phyloP scores from a whole-genome alignment of 2,329 filamentous ascomycete genomes.

The Penicillium sp. region DNA sequence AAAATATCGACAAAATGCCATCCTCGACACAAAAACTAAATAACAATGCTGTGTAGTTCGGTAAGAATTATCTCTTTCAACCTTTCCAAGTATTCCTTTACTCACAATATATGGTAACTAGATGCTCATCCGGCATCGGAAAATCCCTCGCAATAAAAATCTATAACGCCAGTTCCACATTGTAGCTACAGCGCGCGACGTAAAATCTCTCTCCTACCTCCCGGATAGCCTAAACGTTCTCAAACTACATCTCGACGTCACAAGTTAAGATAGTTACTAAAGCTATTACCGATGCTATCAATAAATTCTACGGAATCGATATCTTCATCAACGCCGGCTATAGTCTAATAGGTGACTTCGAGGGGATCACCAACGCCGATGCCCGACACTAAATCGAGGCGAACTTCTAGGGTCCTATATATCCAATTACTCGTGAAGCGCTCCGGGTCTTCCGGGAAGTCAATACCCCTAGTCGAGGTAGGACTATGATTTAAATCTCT shows the following conservation, averaged over 20 bases:
- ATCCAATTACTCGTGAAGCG: constrained; percentile 54
- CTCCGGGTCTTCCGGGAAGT: constrained; percentile 36
- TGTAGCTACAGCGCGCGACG: constrained; percentile 57
- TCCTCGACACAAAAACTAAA: background rate
- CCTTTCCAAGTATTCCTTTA: constrained; percentile 12
- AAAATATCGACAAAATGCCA: background rate
- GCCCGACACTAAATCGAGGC: constrained; percentile 62
- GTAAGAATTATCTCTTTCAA: background rate
- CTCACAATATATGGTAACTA: constrained; percentile 48
- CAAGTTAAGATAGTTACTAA: constrained; percentile 2
- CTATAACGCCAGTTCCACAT: constrained; percentile 47
- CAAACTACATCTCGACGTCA: constrained; percentile 20
- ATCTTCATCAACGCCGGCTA: constrained; percentile 68
- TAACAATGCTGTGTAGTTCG: constrained; percentile 17
- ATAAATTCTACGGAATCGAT: constrained; percentile 63
- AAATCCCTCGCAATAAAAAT: constrained; percentile 49
- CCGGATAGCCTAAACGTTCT: constrained; percentile 44
- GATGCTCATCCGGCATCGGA: constrained; percentile 58
- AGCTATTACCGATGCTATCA: constrained; percentile 49
- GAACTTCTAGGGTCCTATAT: constrained; percentile 65
- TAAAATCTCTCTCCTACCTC: constrained; percentile 47
- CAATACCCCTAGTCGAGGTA: constrained; percentile 42
- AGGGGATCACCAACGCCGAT: constrained; percentile 57
- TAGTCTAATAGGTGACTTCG: constrained; percentile 59
- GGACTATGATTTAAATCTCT: constrained; percentile 62